Base-by-base conservation (phyloP, 306 rosid genomes). In the Inga laurina region DNA sequence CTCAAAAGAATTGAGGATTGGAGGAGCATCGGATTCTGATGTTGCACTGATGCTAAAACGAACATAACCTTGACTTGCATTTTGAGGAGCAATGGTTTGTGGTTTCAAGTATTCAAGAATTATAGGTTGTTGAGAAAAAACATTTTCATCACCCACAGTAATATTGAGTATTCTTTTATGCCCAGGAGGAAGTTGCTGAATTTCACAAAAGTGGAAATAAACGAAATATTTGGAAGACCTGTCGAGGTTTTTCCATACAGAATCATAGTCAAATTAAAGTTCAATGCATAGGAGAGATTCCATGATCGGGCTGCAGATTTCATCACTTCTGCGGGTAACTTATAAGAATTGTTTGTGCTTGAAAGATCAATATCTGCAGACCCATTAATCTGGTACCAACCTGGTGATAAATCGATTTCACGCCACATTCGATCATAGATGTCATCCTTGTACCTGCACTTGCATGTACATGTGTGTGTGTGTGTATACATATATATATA, bases 91-190 rank as follows among this genome's bases (percentile, higher is more conserved):
- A 62, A 77, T 37, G 74, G 85, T 81, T 5, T 64, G 5, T 11
- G 88, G 88, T 68, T 77, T 82, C 35, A 82, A 51, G 78, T 85
- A 82, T 62, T 85, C 85, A 62, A 85, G 88, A 22, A 74, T 21
- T 70, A 82, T 16, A 10, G 45, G 52, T 41, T 21, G 8, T 3
- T n/a, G n/a, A n/a, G n/a, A n/a, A n/a, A 80, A 64, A 57, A 49
- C 27, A 37, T 16, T 39, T 34, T 12, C 18, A 39, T 73, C 68
- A 21, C 16, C 85, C 56, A 37, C 5, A 37, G 67, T 45, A 39
- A 85, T 27, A 45, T 30, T 21, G 65, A 82, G 21, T 30, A 59
- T 66, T 73, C 88, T 77, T 62, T 30, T 65, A 0, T 12, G 10
- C n/a, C 41, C 39, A 0, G 1, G 10, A 1, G 70, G 41, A 65